Evolutionary conservation across 75 land plant species (phyloP).

Genomic region (Pinus tabuliformis): DNA sequence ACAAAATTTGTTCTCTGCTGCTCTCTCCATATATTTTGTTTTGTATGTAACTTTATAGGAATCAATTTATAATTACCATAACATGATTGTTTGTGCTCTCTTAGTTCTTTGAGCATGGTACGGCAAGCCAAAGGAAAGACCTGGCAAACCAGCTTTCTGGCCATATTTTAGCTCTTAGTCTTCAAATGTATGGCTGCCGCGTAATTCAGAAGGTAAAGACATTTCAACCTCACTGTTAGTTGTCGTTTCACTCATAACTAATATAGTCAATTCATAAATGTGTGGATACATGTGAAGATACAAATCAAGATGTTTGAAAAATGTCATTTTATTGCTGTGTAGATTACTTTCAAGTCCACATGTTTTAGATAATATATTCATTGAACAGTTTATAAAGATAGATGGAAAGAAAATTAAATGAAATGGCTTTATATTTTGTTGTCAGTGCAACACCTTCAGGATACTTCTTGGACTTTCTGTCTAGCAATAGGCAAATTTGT

Average conservation of each 20-base stretch:
- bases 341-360: not conserved
- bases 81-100: conserved; percentile 8
- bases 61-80: not conserved
- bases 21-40: not conserved
- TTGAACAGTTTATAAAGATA: too few relatives aligned
- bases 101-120: conserved; percentile 98
- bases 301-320: not conserved
- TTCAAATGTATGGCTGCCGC: conserved; percentile 98
- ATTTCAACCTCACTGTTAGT: conserved; percentile 1
- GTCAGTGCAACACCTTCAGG: too few relatives aligned
- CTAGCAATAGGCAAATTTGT: too few relatives aligned
- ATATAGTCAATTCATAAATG: not conserved
- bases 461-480: too few relatives aligned
- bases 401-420: too few relatives aligned
- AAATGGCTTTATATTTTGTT: too few relatives aligned
- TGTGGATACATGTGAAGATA: not conserved
- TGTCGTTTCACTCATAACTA: not conserved
- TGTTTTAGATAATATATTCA: not conserved
- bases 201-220: conserved; percentile 91
- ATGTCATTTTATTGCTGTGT: not conserved
- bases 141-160: conserved; percentile 74
- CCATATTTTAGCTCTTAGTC: conserved; percentile 77
- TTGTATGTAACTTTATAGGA: not conserved
- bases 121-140: conserved; percentile 64
- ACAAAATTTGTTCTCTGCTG: not conserved